A percentile compares a stretch with the other conserved stretches of the same genome.
Evolutionary conservation across 345 rosid genomes (phyloP).

Genomic region (Hevea brasiliensis): DNA sequence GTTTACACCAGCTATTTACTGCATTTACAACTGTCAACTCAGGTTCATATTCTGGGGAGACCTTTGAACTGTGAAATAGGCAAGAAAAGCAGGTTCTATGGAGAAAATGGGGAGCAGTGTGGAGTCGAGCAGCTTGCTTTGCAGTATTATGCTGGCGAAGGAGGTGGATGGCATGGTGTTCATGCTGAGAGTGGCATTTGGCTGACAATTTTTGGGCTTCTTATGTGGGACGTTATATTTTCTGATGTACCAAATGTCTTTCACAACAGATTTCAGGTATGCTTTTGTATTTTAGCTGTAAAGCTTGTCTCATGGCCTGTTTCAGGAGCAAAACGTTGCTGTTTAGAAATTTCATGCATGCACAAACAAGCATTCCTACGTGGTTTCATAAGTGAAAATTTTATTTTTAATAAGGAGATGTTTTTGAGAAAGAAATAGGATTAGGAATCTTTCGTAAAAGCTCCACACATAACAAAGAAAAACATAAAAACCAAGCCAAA

Average conservation of each 20-base stretch:
- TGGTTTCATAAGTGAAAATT: background rate
- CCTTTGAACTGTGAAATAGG: slow-evolving; percentile 83
- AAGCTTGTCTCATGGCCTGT: background rate
- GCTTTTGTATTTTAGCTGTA: background rate
- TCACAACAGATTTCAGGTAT: slow-evolving; percentile 78
- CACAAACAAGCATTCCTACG: background rate
- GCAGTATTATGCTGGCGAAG: slow-evolving; percentile 80
- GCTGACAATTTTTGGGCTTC: slow-evolving; percentile 85
- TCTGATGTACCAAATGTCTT: slow-evolving; percentile 75
- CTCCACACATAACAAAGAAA: background rate
- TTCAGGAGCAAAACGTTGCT: background rate
- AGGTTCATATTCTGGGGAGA: slow-evolving; percentile 83
- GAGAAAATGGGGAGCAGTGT: slow-evolving; percentile 85
- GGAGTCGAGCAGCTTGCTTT: slow-evolving; percentile 95
- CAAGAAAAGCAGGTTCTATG: slow-evolving; percentile 75
- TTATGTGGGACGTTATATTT: slow-evolving; percentile 89
- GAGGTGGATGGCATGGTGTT: slow-evolving; percentile 85
- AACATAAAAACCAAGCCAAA: background rate
- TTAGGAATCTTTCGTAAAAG: background rate
- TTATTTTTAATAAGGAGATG: background rate
- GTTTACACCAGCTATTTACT: slow-evolving; percentile 1
- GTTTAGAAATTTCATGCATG: background rate
- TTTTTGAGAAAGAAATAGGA: background rate
- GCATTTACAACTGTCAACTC: slow-evolving; percentile 12
- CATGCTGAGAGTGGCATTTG: slow-evolving; percentile 90